Evolutionary conservation across 208 protist genomes (phyloP), one percentile per base, ranked within the genome.

Genomic region (Crithidia acanthocephali): DNA sequence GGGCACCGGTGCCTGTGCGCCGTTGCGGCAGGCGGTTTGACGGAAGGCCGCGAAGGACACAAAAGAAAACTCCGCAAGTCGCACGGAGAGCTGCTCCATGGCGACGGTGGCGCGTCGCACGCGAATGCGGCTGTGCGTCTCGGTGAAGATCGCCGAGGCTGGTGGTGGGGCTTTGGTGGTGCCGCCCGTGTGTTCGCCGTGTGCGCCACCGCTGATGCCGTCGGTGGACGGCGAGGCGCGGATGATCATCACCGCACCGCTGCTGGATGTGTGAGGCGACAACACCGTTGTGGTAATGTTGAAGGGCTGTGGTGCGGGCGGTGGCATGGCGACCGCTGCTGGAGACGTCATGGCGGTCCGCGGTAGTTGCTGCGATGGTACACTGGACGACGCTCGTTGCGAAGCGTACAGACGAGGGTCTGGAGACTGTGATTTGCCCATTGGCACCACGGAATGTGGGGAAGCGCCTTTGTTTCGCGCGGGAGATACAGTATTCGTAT

Each of bases 11-110:
- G 59, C 61, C 4, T 52, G 59, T 18, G 48, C 62, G 25, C 62
- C 27, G 28, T 23, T 63, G 45, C 42, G 67, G 1, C 40, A 22
- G 16, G 59, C 35, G 16, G 44, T 16, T 56, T 62, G 32, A 57
- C 76, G 71, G 28, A 82, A 67, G n/a, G 53, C 10, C 35, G 60
- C 37, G 51, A 93, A 93, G 1, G 75, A 57, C 25, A 68, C 51
- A 62, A 84, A 92, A 10, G 90, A 86, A 48, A 84, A 78, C 58
- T 91, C 78, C 7, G 79, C 85, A 15, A 89, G 52, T 0, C 84
- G 71, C 40, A 95, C 56, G 22, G 79, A 51, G 15, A 95, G 61
- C 66, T 93, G 87, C 68, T 89, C 79, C 16, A 88, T 81, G 58
- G 74, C 83, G 15, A 50, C 56, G 20, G 90, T 95, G 20, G 78